Base-by-base conservation (phyloP, 441 rosid species). In the Mallotus repandus region DNA sequence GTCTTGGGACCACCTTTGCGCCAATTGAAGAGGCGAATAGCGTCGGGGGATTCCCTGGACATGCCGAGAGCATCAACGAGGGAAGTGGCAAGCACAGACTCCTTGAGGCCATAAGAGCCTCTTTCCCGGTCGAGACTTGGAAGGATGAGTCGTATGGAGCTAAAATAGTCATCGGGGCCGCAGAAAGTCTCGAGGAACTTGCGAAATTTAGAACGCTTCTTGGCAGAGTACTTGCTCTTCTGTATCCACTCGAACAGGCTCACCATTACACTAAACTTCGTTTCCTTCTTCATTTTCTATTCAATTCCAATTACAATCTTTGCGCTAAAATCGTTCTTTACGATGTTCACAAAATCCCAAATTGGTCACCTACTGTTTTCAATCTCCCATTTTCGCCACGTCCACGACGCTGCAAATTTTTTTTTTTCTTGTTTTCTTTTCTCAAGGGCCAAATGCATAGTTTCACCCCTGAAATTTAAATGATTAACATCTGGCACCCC, bases 211-310 rank as follows among this genome's bases (percentile, higher is more conserved):
- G 94, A 85, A 5, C 99, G 94, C 80, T 92, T 95, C 81, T 84
- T 87, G 49, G 91, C 81, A 1, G 94, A 71, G 29, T 83, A 72
- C 80, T 84, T 90, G 81, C 86, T 88, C 58, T 85, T 95, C 78
- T 89, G 97, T 71, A 91, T 86, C 99, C 99, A 95, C 75, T 85
- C 89, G 86, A 95, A 90, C 21, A 95, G 89, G 72, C 97, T 91
- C 64, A 84, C 93, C 66, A 95, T 52, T 9, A 92, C 93, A 73
- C 88, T 89, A 78, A 89, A 82, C 77, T 89, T 89, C 14, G 89
- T 78, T 49, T 87, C 85, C 70, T 79, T 89, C 21, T 86, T 84
- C 96, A 81, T 86, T 64, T 71, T 65, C 22, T 45, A 72, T 10
- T 74, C 78, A 12, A 15, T 35, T 35, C 41, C 38, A 25, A 25